Conservation (phyloP, 257 asterid species). For the Verbena officinalis region DNA sequence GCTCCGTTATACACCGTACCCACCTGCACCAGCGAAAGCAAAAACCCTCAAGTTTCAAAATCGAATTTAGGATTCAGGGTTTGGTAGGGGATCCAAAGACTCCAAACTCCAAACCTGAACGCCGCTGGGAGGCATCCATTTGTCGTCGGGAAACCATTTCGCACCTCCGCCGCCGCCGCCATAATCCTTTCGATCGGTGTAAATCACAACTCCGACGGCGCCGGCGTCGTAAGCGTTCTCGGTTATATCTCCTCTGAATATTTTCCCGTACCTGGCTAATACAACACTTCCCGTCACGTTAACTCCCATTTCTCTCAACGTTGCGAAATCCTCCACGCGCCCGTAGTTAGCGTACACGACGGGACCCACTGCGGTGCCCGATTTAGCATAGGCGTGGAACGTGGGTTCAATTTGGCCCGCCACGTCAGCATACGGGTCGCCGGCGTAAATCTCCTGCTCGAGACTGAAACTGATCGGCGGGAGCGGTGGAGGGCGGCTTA, state of each 20-base stretch:
- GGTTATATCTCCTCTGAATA: slow-evolving; percentile 84
- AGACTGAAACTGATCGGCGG: slow-evolving; percentile 57
- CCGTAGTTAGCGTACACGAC: slow-evolving; percentile 78
- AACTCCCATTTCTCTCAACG: slow-evolving; percentile 57
- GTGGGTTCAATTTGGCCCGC: slow-evolving; percentile 60
- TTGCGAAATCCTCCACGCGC: slow-evolving; percentile 58
- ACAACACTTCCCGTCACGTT: slow-evolving; percentile 64
- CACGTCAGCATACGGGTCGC: slow-evolving; percentile 62
- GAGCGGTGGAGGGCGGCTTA: slow-evolving; percentile 40
- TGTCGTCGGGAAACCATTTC: slow-evolving; percentile 80
- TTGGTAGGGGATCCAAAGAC: no score
- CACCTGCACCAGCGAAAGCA: slow-evolving; percentile 28
- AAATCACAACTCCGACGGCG: slow-evolving; percentile 64
- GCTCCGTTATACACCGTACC: slow-evolving; percentile 64
- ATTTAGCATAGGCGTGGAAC: slow-evolving; percentile 73
- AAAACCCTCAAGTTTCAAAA: no score
- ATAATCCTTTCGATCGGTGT: slow-evolving; percentile 78
- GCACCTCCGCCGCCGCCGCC: slow-evolving; percentile 72
- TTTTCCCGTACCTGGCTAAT: slow-evolving; percentile 73
- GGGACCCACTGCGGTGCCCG: slow-evolving; percentile 67
- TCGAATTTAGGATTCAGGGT: no score
- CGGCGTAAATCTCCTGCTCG: slow-evolving; percentile 53
- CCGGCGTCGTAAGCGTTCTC: slow-evolving; percentile 66
- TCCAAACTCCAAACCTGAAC: slow-evolving; percentile 55
- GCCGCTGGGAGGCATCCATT: slow-evolving; percentile 93